phyloP scores from a whole-genome alignment of 1,284 basidiomycete species.

The Melampsora americana region DNA sequence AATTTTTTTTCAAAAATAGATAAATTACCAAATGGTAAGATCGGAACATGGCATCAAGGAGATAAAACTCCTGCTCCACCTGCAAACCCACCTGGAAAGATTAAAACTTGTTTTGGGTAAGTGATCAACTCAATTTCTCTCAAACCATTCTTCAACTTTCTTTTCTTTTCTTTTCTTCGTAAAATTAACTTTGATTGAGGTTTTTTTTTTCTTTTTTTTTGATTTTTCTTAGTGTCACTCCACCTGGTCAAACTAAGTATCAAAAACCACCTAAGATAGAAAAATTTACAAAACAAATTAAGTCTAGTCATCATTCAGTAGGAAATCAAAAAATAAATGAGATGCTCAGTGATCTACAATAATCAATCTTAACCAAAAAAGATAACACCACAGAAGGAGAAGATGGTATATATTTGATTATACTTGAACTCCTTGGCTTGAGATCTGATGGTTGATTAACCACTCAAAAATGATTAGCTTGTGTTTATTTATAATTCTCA shows the following conservation, averaged over 20 bases:
- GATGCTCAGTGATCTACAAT: background rate
- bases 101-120: conserved; percentile 22
- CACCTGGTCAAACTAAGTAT: too few species aligned
- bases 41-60: conserved; percentile 30
- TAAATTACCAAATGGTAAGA: conserved; percentile 16
- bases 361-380: too few species aligned
- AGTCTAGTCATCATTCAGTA: background rate
- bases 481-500: too few species aligned
- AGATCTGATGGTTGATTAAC: too few species aligned
- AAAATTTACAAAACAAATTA: background rate
- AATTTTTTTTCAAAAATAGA: background rate
- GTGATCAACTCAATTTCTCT: background rate
- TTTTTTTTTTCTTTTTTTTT: background rate
- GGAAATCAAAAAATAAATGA: background rate
- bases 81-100: conserved; percentile 21
- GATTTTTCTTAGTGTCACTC: too few species aligned
- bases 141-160: background rate
- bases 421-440: too few species aligned
- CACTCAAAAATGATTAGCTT: too few species aligned
- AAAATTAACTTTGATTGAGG: background rate
- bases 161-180: background rate
- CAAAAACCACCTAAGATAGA: background rate
- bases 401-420: too few species aligned
- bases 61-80: conserved; percentile 6
- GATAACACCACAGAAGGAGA: too few species aligned